Conservation (phyloP, 306 rosid genomes). For the Gillenia trifoliata region DNA sequence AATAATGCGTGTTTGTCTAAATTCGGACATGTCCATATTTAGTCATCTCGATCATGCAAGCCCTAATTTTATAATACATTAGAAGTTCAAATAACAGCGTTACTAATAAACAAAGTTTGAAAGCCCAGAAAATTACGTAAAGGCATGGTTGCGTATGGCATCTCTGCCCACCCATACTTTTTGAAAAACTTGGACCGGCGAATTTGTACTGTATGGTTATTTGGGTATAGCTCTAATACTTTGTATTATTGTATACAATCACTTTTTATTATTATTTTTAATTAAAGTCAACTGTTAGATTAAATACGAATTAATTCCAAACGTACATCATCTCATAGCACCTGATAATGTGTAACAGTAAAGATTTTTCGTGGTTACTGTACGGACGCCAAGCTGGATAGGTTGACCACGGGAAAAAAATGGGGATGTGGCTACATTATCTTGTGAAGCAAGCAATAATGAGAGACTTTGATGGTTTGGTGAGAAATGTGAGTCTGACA, state of each 20-base stretch:
- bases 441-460: constrained; percentile 1
- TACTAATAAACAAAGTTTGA: not conserved
- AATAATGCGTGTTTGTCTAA: not conserved
- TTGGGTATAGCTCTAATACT: too few relatives aligned
- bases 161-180: not conserved
- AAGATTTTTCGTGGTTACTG: too few relatives aligned
- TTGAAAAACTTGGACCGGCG: not conserved
- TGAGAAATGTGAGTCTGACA: not conserved
- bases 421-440: not conserved
- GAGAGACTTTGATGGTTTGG: constrained; percentile 20
- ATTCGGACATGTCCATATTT: not conserved
- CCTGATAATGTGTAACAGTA: too few relatives aligned
- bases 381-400: constrained; percentile 1
- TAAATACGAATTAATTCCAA: too few relatives aligned
- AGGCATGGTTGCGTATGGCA: not conserved
- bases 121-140: not conserved
- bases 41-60: not conserved
- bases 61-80: not conserved
- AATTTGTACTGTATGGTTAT: too few relatives aligned
- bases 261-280: too few relatives aligned
- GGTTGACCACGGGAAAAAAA: constrained; percentile 10
- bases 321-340: too few relatives aligned
- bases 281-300: too few relatives aligned
- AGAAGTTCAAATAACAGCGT: not conserved
- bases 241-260: too few relatives aligned